Evolutionary conservation across 2,329 filamentous ascomycete genomes (phyloP), one percentile per base, ranked within the genome.

Genomic region (Arthrocladium fulminans): DNA sequence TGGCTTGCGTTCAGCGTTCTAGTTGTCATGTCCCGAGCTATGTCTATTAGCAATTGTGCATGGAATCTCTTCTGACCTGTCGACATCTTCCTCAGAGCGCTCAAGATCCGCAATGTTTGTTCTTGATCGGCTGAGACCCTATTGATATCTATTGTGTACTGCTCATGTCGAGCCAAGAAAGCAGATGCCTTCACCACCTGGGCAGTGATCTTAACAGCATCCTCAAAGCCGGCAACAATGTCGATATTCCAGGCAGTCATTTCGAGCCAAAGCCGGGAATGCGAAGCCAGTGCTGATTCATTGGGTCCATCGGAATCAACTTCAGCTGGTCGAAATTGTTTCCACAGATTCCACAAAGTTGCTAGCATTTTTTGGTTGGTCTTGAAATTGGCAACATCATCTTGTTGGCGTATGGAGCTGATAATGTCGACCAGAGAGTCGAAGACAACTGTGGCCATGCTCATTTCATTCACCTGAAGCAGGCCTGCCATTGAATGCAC

Each of bases 41-140:
- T 89, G 51, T 83, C 83, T 2, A 84, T 79, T 15, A 92, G 73
- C 2, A 95, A 73, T 42, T 75, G 79, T 0, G 85, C 83, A 45
- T 86, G 80, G 1, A 86, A 86, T 47, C 76, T 80, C 17, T 88
- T 73, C 41, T 29, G 69, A 70, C 13, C 65, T 50, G 30, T 64
- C 56, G 46, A 64, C 57, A 49, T 55, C 47, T 23, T 54, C 55
- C 38, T 57, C 49, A 47, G 48, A 38, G 40, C 57, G 41, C 25
- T 22, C 3, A 59, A 41, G 25, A 48, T 48, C 25, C 50, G 29
- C 15, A 49, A 32, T 3, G 48, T 46, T 37, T 52, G 50, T 40
- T 56, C 45, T 38, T 60, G 58, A 30, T 60, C 55, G n/a, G 44
- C 40, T 9, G 54, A 47, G 17, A 57, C 19, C 30, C n/a, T 47